A percentile compares a stretch with the other conserved stretches of the same genome.
Conservation (phyloP, 345 rosid genomes). For the Brassica cretica region DNA sequence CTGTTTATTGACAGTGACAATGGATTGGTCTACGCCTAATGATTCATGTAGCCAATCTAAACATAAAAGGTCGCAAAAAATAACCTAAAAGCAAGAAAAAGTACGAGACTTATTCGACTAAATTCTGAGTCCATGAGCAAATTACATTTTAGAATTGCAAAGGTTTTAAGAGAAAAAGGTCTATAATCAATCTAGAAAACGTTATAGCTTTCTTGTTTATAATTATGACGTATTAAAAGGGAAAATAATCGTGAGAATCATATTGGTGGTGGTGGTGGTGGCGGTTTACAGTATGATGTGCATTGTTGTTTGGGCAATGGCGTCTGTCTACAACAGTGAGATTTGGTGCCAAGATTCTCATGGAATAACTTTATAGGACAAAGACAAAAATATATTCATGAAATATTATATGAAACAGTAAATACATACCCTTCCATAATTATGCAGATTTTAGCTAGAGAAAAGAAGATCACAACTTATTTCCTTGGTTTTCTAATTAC, state of each 20-base stretch:
- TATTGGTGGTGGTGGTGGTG: constrained; percentile 32
- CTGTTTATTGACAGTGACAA: background rate
- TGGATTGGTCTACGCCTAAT: background rate
- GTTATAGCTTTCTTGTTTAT: constrained; percentile 14
- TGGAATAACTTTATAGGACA: constrained; percentile 69
- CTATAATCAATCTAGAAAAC: background rate
- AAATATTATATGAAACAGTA: constrained; percentile 1
- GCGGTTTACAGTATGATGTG: constrained; percentile 32
- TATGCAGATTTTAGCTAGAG: background rate
- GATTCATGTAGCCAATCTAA: background rate
- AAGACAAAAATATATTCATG: constrained; percentile 31
- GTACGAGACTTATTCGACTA: background rate
- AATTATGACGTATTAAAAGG: constrained; percentile 12
- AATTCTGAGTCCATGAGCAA: constrained; percentile 1
- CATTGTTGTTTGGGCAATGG: constrained; percentile 36
- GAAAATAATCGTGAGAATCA: constrained; percentile 28
- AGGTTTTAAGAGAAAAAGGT: background rate
- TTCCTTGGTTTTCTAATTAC: constrained; percentile 3
- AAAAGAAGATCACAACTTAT: background rate
- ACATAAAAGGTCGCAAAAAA: background rate
- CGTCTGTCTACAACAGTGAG: constrained; percentile 55
- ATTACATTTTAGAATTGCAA: background rate
- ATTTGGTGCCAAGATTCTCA: constrained; percentile 76
- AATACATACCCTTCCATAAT: constrained; percentile 22
- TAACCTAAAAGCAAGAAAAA: background rate